A percentile compares a stretch with the other conserved stretches of the same genome.
phyloP scores from a whole-genome alignment of 2,329 filamentous ascomycete genomes.

The Penicillium digitatum region DNA sequence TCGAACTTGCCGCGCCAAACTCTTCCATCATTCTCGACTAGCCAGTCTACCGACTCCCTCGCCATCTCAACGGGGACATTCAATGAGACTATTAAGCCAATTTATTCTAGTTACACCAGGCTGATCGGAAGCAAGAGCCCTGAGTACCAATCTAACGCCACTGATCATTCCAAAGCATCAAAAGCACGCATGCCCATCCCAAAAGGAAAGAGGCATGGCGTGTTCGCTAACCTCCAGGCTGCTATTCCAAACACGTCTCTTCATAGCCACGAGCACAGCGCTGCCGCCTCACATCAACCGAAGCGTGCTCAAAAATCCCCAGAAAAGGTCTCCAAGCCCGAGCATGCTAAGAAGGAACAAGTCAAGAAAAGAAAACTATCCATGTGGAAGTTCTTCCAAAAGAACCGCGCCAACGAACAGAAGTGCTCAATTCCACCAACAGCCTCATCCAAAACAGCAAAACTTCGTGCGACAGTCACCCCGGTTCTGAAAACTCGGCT shows the following conservation, averaged over 20 bases:
- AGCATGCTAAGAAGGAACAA: slow-evolving; percentile 34
- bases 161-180: not conserved
- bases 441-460: slow-evolving; percentile 19
- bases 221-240: slow-evolving; percentile 23
- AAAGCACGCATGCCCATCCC: slow-evolving; percentile 26
- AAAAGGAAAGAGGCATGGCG: slow-evolving; percentile 14
- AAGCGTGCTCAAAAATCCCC: slow-evolving; percentile 2
- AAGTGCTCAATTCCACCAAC: slow-evolving; percentile 25
- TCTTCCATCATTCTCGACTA: slow-evolving; percentile 25
- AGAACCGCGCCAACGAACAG: slow-evolving; percentile 29
- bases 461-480: slow-evolving; percentile 42
- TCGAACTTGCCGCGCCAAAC: slow-evolving; percentile 21
- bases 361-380: slow-evolving; percentile 33
- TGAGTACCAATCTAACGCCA: slow-evolving; percentile 3
- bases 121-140: slow-evolving; percentile 5
- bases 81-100: slow-evolving; percentile 14
- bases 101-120: slow-evolving; percentile 2
- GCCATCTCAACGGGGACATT: slow-evolving; percentile 25
- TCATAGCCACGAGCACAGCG: slow-evolving; percentile 18
- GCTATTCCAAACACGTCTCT: slow-evolving; percentile 23
- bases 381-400: slow-evolving; percentile 59
- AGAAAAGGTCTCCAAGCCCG: slow-evolving; percentile 17
- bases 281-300: slow-evolving; percentile 5
- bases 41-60: slow-evolving; percentile 35
- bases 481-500: slow-evolving; percentile 40